A percentile compares a stretch with the other conserved stretches of the same genome.
phyloP scores from a whole-genome alignment of 2,329 filamentous ascomycete genomes.

The Trichoderma guizhouense region DNA sequence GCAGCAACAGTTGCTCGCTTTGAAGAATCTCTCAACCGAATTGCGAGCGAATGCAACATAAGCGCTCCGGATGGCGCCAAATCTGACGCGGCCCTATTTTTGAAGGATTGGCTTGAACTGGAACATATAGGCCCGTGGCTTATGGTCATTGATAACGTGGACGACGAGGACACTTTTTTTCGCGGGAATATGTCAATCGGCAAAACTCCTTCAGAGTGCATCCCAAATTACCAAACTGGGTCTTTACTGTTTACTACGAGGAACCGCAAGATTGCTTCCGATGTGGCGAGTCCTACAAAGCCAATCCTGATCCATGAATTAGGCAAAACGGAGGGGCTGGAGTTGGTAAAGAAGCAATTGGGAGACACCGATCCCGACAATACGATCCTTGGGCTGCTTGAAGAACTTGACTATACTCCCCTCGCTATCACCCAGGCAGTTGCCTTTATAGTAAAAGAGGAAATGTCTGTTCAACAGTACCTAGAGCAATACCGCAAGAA shows the following conservation, averaged over 20 bases:
- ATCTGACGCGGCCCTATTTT: neutral
- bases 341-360: neutral
- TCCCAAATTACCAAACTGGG: neutral
- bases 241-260: slow-evolving; percentile 8
- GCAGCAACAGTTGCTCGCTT: slow-evolving; percentile 13
- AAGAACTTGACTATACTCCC: slow-evolving; percentile 3
- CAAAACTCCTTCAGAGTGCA: slow-evolving; percentile 14
- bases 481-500: slow-evolving; percentile 3
- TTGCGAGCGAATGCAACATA: slow-evolving; percentile 10
- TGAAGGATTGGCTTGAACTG: slow-evolving; percentile 15
- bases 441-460: slow-evolving; percentile 3
- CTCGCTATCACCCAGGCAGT: slow-evolving; percentile 13
- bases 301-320: neutral
- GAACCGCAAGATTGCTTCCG: slow-evolving; percentile 1
- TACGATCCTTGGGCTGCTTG: neutral
- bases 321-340: neutral
- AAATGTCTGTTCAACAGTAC: neutral
- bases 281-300: neutral
- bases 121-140: slow-evolving; percentile 5
- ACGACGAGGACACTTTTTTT: slow-evolving; percentile 4
- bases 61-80: neutral
- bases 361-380: neutral
- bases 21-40: slow-evolving; percentile 14
- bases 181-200: neutral
- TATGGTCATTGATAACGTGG: slow-evolving; percentile 15